phyloP scores from a whole-genome alignment of 768 basidiomycete species.

The Russula foetens region DNA sequence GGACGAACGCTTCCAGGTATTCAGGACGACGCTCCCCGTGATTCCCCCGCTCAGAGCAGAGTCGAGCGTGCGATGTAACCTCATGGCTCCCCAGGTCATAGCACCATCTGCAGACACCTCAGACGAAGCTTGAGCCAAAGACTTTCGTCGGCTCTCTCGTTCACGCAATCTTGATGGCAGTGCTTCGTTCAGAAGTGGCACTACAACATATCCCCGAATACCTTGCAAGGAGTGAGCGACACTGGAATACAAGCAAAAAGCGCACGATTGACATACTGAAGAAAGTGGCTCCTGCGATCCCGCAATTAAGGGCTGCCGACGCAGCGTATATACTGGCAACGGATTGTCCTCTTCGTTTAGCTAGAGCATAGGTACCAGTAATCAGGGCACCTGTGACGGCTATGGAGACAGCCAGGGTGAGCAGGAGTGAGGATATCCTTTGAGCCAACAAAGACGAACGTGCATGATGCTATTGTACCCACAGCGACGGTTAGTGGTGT shows the following conservation, averaged over 20 bases:
- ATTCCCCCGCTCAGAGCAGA: slow-evolving; percentile 64
- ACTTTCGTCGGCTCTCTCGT: slow-evolving; percentile 30
- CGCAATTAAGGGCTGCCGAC: slow-evolving; percentile 63
- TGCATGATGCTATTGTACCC: slow-evolving; percentile 65
- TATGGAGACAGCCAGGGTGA: slow-evolving; percentile 28
- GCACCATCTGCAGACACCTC: slow-evolving; percentile 4
- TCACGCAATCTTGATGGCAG: slow-evolving; percentile 42
- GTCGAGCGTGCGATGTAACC: slow-evolving; percentile 56
- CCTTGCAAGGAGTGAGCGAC: slow-evolving; percentile 33
- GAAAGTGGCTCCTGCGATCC: slow-evolving; percentile 64
- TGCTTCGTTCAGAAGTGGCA: slow-evolving; percentile 46
- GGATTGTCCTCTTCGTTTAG: slow-evolving; percentile 39
- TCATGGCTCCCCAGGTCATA: slow-evolving; percentile 44
- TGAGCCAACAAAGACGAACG: slow-evolving; percentile 51
- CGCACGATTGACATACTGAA: slow-evolving; percentile 48
- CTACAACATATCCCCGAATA: slow-evolving; percentile 66
- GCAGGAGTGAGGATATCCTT: slow-evolving; percentile 21
- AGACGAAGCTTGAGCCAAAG: slow-evolving; percentile 22
- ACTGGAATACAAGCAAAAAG: not conserved
- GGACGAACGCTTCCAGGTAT: slow-evolving; percentile 52
- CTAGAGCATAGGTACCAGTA: slow-evolving; percentile 38
- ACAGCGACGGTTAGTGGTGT: slow-evolving; percentile 39
- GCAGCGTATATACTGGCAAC: slow-evolving; percentile 37
- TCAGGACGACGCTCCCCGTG: slow-evolving; percentile 50
- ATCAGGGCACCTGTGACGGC: slow-evolving; percentile 47